Percentiles rank a stretch among this genome's conserved stretches.
phyloP scores from a whole-genome alignment of 2,329 filamentous ascomycete genomes.

The Alternaria ventricosa region DNA sequence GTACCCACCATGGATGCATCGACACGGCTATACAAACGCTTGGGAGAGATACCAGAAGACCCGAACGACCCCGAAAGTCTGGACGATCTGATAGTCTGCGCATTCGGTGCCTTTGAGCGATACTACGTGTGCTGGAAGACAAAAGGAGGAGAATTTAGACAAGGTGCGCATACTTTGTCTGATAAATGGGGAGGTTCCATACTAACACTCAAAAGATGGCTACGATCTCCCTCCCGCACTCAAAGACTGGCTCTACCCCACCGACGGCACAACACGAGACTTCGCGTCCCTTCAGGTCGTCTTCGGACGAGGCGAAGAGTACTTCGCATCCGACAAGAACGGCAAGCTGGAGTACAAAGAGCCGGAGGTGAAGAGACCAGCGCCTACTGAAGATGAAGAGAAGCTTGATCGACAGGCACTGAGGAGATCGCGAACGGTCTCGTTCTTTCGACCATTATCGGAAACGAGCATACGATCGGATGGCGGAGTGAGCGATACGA shows the following conservation, averaged over 20 bases:
- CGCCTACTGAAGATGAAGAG: conserved; percentile 16
- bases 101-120: conserved; percentile 49
- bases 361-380: conserved; percentile 31
- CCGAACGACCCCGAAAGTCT: conserved; percentile 43
- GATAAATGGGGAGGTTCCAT: too few relatives aligned
- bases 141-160: conserved; percentile 41
- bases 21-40: conserved; percentile 39
- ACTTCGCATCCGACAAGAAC: conserved; percentile 49
- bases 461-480: conserved; percentile 26
- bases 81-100: conserved; percentile 47
- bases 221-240: conserved; percentile 44
- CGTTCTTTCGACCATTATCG: conserved; percentile 35
- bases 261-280: conserved; percentile 38
- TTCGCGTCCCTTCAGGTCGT: conserved; percentile 48
- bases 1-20: conserved; percentile 34
- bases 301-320: conserved; percentile 49
- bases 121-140: conserved; percentile 52
- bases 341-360: conserved; percentile 48
- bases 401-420: conserved; percentile 29
- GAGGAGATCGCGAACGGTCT: conserved; percentile 39
- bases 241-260: conserved; percentile 45
- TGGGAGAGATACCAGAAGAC: conserved; percentile 42
- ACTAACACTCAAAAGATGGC: conserved; percentile 31
- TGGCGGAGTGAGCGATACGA: conserved; percentile 10
- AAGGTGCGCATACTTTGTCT: conserved; percentile 33